Evolutionary conservation across 2,329 filamentous ascomycete genomes (phyloP).

Genomic region (Metarhizium guizhouense): DNA sequence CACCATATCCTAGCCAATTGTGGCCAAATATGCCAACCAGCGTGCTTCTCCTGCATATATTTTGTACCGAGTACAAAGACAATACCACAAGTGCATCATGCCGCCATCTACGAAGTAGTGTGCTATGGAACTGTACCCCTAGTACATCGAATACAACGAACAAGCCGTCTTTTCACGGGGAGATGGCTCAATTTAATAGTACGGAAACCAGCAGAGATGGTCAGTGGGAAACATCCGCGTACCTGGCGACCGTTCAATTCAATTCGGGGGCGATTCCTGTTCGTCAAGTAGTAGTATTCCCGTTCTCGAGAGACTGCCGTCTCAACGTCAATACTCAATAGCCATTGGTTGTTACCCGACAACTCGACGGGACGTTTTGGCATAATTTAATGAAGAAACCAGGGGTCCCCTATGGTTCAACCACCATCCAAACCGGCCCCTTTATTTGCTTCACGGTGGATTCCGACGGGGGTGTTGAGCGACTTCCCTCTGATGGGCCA

Average conservation of each 20-base stretch:
- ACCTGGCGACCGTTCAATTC: not conserved
- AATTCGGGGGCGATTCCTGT: not conserved
- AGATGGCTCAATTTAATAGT: too few species aligned
- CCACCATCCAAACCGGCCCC: not conserved
- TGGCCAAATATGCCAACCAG: too few species aligned
- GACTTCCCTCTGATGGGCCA: constrained; percentile 1
- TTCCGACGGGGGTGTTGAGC: not conserved
- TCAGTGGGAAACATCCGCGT: too few species aligned
- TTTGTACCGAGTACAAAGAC: too few species aligned
- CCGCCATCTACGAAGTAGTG: too few species aligned
- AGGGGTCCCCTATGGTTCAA: not conserved
- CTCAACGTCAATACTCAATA: not conserved
- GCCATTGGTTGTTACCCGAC: not conserved
- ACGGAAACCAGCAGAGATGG: too few species aligned
- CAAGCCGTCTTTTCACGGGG: too few species aligned
- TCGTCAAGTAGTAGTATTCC: not conserved
- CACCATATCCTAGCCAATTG: too few species aligned
- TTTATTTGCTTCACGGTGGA: not conserved
- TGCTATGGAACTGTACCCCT: too few species aligned
- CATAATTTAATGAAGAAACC: not conserved
- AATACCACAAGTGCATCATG: too few species aligned
- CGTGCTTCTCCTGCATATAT: too few species aligned
- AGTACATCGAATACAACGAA: too few species aligned
- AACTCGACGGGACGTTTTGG: not conserved
- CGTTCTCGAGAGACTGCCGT: not conserved